Evolutionary conservation across 345 rosid genomes (phyloP).

Genomic region (Euphorbia lathyris): DNA sequence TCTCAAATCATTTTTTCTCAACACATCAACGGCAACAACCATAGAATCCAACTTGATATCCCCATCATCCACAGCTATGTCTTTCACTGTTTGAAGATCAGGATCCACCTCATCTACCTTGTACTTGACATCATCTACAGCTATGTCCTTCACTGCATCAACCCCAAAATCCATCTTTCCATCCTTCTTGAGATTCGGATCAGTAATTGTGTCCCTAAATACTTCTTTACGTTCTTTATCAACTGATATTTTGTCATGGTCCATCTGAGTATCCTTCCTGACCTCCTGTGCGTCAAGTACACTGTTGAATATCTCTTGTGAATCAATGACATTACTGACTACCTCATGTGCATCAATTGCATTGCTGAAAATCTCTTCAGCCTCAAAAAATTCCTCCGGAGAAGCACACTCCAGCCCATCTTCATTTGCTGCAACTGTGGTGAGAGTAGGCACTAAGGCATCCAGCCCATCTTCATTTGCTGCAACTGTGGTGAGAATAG

Average conservation of each 20-base stretch:
- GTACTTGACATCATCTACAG: conserved; percentile 89
- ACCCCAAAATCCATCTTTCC: conserved; percentile 39
- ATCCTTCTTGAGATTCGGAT: conserved; percentile 50
- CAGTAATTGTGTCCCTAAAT: conserved; percentile 71
- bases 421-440: conserved; percentile 45
- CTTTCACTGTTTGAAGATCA: conserved; percentile 62
- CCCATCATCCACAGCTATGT: conserved; percentile 82
- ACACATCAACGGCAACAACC: conserved; percentile 31
- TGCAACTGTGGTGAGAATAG: conserved; percentile 45
- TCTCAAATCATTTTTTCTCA: conserved; percentile 31
- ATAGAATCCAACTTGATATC: conserved; percentile 32
- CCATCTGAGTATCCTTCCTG: conserved; percentile 43
- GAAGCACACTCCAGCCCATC: conserved; percentile 68
- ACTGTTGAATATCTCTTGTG: conserved; percentile 62
- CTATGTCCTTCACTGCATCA: conserved; percentile 85
- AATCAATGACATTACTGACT: conserved; percentile 56
- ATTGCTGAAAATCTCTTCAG: conserved; percentile 88
- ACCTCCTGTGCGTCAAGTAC: conserved; percentile 59
- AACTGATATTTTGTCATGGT: conserved; percentile 31
- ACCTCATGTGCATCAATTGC: conserved; percentile 54
- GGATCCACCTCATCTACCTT: conserved; percentile 49
- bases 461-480: conserved; percentile 61
- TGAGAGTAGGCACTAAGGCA: conserved; percentile 56
- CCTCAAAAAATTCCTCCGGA: conserved; percentile 97
- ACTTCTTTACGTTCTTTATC: conserved; percentile 52